Evolutionary conservation across 805 yeast species (phyloP).

Genomic region (Pichia sporocuriosa): DNA sequence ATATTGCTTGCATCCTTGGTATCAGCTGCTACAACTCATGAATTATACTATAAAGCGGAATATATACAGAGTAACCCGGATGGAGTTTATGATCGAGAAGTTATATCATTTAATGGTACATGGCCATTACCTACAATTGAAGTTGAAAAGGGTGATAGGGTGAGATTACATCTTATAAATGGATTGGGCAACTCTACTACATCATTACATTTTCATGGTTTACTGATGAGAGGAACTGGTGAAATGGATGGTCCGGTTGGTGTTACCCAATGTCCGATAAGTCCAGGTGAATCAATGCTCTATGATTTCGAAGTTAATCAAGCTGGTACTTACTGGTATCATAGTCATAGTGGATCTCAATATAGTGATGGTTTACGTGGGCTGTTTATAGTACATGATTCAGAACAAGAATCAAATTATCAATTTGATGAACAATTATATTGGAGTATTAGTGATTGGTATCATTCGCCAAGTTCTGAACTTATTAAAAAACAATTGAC

Average conservation of each 20-base stretch:
- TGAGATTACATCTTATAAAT: constrained; percentile 54
- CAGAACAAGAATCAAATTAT: constrained; percentile 39
- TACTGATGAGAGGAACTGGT: constrained; percentile 54
- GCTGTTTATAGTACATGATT: constrained; percentile 57
- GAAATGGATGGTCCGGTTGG: constrained; percentile 76
- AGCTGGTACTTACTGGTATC: constrained; percentile 80
- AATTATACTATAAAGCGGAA: constrained; percentile 48
- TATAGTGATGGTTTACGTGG: constrained; percentile 77
- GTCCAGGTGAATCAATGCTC: constrained; percentile 56
- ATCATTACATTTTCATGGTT: constrained; percentile 74
- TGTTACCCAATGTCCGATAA: constrained; percentile 76
- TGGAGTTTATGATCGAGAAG: constrained; percentile 46
- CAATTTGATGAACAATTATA: constrained; percentile 56
- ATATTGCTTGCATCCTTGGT: not conserved
- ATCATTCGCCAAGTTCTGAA: constrained; percentile 46
- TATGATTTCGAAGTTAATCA: constrained; percentile 71
- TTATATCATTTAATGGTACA: constrained; percentile 60
- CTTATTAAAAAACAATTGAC: constrained; percentile 45
- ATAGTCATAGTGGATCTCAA: constrained; percentile 70
- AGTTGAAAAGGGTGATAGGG: constrained; percentile 56
- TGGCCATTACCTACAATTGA: constrained; percentile 74
- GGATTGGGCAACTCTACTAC: constrained; percentile 47
- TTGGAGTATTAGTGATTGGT: constrained; percentile 56
- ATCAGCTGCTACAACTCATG: constrained; percentile 34
- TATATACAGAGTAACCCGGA: constrained; percentile 66